phyloP scores from a whole-genome alignment of 176 grass and related monocot genomes.

The Oryza punctata region DNA sequence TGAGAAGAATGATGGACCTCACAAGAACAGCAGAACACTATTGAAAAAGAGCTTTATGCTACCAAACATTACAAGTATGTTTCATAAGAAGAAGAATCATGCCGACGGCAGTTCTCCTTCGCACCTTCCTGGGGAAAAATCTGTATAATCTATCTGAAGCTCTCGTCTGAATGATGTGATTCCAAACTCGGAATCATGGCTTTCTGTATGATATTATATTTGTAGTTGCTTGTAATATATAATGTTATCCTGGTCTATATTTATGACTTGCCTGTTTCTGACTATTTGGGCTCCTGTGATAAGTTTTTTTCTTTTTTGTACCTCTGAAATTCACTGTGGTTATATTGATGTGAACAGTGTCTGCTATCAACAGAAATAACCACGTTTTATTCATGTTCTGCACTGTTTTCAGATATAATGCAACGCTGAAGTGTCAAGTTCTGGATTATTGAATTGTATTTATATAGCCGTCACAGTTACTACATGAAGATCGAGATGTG shows the following conservation, averaged over 20 bases:
- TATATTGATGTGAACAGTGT: neutral
- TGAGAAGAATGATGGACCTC: conserved; percentile 57
- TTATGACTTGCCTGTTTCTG: neutral
- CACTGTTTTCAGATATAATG: neutral
- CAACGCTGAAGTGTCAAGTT: neutral
- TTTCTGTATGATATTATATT: conserved; percentile 43
- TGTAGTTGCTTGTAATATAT: conserved; percentile 29
- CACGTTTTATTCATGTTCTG: neutral
- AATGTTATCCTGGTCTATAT: conserved; percentile 9
- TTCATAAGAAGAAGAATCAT: conserved; percentile 77
- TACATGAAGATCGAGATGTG: neutral
- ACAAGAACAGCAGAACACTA: conserved; percentile 37
- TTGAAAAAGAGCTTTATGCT: conserved; percentile 73
- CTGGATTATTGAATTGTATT: neutral
- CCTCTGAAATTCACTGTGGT: conserved; percentile 11
- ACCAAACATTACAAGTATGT: conserved; percentile 69
- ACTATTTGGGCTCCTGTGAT: neutral
- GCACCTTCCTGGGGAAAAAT: conserved; percentile 55
- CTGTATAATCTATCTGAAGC: conserved; percentile 48
- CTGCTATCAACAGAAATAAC: neutral
- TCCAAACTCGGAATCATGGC: conserved; percentile 27
- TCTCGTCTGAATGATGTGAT: conserved; percentile 33
- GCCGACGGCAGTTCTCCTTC: conserved; percentile 58
- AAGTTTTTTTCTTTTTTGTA: neutral
- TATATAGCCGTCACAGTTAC: neutral